Percentiles rank a stretch among this genome's conserved stretches.
Evolutionary conservation across 495 filamentous ascomycete genomes (phyloP).

Genomic region (Aspergillus homomorphus): DNA sequence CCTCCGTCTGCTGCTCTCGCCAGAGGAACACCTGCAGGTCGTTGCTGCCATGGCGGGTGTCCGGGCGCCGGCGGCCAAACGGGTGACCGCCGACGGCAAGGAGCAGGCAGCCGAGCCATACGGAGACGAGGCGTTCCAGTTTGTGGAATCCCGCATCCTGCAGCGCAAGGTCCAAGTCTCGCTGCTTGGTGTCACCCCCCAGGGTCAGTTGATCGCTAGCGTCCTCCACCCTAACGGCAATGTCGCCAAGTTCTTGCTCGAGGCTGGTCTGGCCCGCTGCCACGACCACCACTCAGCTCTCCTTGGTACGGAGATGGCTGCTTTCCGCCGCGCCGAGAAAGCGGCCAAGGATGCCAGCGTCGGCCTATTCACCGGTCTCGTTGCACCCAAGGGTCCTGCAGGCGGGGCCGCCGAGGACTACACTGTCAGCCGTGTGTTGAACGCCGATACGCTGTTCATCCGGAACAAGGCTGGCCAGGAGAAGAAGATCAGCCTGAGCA

Average conservation of each 20-base stretch:
- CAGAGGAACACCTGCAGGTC: conserved; percentile 77
- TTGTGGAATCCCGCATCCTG: conserved; percentile 77
- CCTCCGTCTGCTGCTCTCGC: conserved; percentile 71
- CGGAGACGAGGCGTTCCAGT: conserved; percentile 80
- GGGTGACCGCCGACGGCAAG: conserved; percentile 72
- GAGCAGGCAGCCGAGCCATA: conserved; percentile 82
- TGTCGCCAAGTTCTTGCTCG: conserved; percentile 83
- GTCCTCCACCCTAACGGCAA: conserved; percentile 86
- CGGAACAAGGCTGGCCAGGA: conserved; percentile 79
- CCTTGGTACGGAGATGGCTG: conserved; percentile 80
- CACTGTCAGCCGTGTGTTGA: conserved; percentile 77
- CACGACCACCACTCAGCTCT: conserved; percentile 90
- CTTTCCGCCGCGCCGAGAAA: conserved; percentile 83
- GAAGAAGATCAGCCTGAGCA: conserved; percentile 88
- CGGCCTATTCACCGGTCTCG: conserved; percentile 75
- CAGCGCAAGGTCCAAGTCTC: conserved; percentile 81
- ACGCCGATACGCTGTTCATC: conserved; percentile 84
- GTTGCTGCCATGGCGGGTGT: conserved; percentile 89
- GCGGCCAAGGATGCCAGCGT: conserved; percentile 68
- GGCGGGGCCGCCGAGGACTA: conserved; percentile 66
- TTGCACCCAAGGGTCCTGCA: conserved; percentile 53
- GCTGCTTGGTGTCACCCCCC: conserved; percentile 80
- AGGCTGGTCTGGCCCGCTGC: conserved; percentile 86
- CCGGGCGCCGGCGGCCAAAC: conserved; percentile 78
- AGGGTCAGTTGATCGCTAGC: conserved; percentile 75